Evolutionary conservation across 306 rosid species (phyloP), one percentile per base, ranked within the genome.

Genomic region (Prunus dulcis): DNA sequence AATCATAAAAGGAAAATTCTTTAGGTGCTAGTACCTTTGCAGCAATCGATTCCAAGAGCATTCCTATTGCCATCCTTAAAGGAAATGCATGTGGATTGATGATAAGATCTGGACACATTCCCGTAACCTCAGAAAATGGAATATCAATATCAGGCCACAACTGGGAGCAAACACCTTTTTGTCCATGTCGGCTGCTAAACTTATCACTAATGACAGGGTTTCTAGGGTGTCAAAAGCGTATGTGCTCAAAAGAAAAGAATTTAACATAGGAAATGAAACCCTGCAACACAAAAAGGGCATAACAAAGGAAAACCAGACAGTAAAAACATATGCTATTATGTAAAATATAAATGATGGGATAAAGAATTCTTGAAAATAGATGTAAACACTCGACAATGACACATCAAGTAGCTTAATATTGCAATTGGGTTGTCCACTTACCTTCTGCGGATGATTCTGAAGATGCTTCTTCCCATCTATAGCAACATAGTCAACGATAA

Each of bases 11-110:
- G 20, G 27, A 43, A 38, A 76, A 17, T 67, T 58, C 17, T n/a
- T 73, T 18, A 27, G 41, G 52, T 49, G 50, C 25, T 11, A 45
- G 71, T 88, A 92, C 98, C 99, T 95, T 95, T 18, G 99, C 97
- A 74, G 99, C 97, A 76, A 92, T 90, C 27, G 97, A 95, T 82
- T 95, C 97, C 92, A 95, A 80, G 82, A 95, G 97, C 99, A 92
- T 95, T 52, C 96, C 97, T 85, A 95, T 92, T 15, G 99, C 92
- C 99, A 95, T 95, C 80, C 99, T 85, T n/a, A 93, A 95, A 79
- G 99, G 99, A 86, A 95, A 95, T 75, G 99, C 99, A 82, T 95
- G 99, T 27, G 99, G 99, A 82, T 95, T 95, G 61, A 95, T 95
- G 43, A 92, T 95, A 66, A 95, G 94, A 92, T 95, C 97, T 22